Base-by-base conservation (phyloP, 1,139 yeast genomes). In the Candida tetrigidarum region DNA sequence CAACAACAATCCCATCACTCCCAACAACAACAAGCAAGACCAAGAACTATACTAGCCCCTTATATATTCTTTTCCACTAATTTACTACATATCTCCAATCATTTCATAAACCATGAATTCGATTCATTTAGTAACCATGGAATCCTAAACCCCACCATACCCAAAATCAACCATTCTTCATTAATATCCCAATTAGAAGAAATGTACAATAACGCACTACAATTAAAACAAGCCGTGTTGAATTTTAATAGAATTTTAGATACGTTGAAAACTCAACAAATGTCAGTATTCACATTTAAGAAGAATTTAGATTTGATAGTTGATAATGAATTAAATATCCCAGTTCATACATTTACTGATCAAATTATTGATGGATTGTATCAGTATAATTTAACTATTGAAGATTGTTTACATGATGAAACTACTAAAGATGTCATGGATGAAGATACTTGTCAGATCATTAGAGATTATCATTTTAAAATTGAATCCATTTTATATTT, bases 1-100 rank as follows among this genome's bases (percentile, higher is more conserved):
- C 35, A 5, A 33, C 25, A 8, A 12, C 18, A 12, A 23, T n/a
- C n/a, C n/a, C n/a, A n/a, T n/a, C n/a, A n/a, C n/a, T n/a, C n/a
- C n/a, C n/a, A n/a, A n/a, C 36, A 34, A 10, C 19, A 39, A 16
- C 32, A 43, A 26, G 22, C 43, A 37, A 35, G 42, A 47, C 15
- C 40, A 45, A 28, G 26, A 44, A 12, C 42, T 42, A 12, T 51
- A 38, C 43, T 54, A 30, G 48, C 51, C 23, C 55, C 57, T 34
- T 59, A 60, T 42, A 10, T 54, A 9, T 60, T 57, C 42, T 52
- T 57, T 43, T 55, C 62, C 9, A 42, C 52, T 9, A 58, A 57
- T 41, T 49, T 60, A 27, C 43, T 43, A 14, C 43, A 48, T 19
- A 44, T 60, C 32, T 29, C 52, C 6, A 50, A 50, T 19, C 49